Evolutionary conservation across 1,139 yeast species (phyloP).

Genomic region (Sugiyamaella xylanicola): DNA sequence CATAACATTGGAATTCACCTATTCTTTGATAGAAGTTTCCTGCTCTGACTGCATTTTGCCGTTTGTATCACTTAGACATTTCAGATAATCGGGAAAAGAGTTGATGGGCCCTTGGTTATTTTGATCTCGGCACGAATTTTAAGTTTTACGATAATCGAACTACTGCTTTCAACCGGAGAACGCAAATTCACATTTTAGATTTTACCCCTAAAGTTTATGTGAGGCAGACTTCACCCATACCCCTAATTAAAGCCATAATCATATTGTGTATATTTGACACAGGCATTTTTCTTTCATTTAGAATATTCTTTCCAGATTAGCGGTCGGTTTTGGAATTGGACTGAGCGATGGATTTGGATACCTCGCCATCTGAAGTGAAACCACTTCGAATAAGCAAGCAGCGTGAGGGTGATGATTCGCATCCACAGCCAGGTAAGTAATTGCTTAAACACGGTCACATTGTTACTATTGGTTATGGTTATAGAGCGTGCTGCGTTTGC

Average conservation of each 20-base stretch:
- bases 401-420: background rate
- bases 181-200: background rate
- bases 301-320: background rate
- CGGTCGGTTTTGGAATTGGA: background rate
- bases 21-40: background rate
- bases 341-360: background rate
- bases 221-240: background rate
- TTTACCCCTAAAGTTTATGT: background rate
- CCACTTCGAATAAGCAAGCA: conserved; percentile 8
- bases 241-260: background rate
- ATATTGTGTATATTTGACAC: background rate
- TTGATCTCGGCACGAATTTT: background rate
- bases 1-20: conserved; percentile 13
- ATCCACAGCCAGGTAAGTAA: conserved; percentile 13
- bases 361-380: conserved; percentile 2
- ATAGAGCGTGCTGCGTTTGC: no score
- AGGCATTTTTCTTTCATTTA: background rate
- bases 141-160: background rate
- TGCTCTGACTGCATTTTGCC: conserved; percentile 1
- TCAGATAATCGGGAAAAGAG: background rate
- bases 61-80: background rate
- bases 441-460: background rate
- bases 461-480: no score
- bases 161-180: background rate
- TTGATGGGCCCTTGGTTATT: background rate